These are phyloP conservation scores for Leccinum rimulosum DNA, from an alignment of 768 basidiomycete genomes.

Conservation along the genomic window DNA sequence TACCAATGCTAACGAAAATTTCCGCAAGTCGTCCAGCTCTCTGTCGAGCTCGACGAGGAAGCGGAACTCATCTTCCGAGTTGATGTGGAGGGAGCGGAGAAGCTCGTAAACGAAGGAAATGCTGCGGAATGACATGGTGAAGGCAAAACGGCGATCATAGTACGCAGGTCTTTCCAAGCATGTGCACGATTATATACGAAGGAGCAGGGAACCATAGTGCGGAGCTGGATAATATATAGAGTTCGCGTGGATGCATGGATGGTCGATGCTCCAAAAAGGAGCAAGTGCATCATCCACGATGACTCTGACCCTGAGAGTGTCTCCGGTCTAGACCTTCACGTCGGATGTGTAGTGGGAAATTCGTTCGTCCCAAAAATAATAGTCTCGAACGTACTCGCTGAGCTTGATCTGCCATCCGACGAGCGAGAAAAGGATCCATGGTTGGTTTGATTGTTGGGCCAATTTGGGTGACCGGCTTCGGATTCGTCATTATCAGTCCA, in stretches of 20 bases:
- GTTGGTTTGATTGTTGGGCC: not conserved
- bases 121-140: constrained; percentile 10
- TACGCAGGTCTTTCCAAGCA: not conserved
- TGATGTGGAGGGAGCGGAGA: not conserved
- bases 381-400: constrained; percentile 2
- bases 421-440: not conserved
- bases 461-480: not conserved
- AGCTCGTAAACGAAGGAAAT: not conserved
- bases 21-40: constrained; percentile 24
- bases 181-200: constrained; percentile 9
- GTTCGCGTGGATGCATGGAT: not conserved
- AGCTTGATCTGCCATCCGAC: not conserved
- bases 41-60: constrained; percentile 14
- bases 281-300: not conserved
- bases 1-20: constrained; percentile 22
- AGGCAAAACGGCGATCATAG: not conserved
- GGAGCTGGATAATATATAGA: not conserved
- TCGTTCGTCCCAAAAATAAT: not conserved
- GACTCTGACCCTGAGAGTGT: not conserved
- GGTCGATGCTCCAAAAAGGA: not conserved
- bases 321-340: constrained; percentile 12
- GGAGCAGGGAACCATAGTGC: not conserved
- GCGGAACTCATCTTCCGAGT: constrained; percentile 1
- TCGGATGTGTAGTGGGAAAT: not conserved
- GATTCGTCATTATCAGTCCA: not conserved